Evolutionary conservation across 2,329 filamentous ascomycete genomes (phyloP).

Genomic region (Hypoxylon sp.): DNA sequence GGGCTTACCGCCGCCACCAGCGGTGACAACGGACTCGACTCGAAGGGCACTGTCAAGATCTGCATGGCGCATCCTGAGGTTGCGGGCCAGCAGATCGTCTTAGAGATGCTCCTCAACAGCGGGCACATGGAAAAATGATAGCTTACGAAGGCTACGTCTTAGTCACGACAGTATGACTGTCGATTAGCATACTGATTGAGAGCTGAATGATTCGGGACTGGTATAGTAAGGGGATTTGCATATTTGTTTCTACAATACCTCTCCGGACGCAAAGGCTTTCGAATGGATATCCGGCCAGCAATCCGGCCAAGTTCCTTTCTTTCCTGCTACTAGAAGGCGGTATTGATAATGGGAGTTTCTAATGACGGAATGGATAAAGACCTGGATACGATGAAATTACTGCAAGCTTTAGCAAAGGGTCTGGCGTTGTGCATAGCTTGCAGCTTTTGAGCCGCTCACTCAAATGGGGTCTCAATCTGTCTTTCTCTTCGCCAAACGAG

Average conservation of each 20-base stretch:
- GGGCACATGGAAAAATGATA: slow-evolving; percentile 73
- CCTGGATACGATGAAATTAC: slow-evolving; percentile 14
- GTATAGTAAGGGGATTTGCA: slow-evolving; percentile 19
- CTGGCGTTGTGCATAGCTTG: slow-evolving; percentile 19
- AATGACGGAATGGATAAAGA: slow-evolving; percentile 18
- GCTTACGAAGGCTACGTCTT: slow-evolving; percentile 22
- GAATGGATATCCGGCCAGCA: slow-evolving; percentile 34
- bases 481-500: slow-evolving; percentile 14
- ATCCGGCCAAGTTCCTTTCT: slow-evolving; percentile 26
- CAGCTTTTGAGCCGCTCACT: neutral
- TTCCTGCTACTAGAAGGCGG: neutral
- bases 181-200: neutral
- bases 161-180: slow-evolving; percentile 18
- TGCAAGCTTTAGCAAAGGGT: slow-evolving; percentile 1
- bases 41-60: slow-evolving; percentile 88
- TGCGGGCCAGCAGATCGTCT: slow-evolving; percentile 85
- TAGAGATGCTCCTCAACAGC: slow-evolving; percentile 94
- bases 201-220: slow-evolving; percentile 2
- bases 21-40: slow-evolving; percentile 61
- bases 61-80: slow-evolving; percentile 94
- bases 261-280: slow-evolving; percentile 11
- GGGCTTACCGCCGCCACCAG: slow-evolving; percentile 53
- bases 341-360: slow-evolving; percentile 20
- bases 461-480: neutral
- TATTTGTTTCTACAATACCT: slow-evolving; percentile 25